A percentile compares a stretch with the other conserved stretches of the same genome.
Conservation (phyloP, 352 stramenopile species). For the Phytophthora cajani region DNA sequence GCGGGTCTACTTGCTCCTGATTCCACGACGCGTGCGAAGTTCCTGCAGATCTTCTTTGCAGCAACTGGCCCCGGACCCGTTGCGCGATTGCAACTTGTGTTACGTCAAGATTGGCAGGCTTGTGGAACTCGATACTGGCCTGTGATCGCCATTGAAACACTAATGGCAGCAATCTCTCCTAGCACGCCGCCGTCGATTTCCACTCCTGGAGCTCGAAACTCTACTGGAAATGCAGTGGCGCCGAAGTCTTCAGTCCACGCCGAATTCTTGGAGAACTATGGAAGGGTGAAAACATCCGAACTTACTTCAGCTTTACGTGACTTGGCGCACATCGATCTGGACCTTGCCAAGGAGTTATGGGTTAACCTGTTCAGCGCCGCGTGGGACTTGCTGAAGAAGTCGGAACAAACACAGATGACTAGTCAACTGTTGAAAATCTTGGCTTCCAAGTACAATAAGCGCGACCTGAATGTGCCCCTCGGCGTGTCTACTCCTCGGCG, state of each 20-base stretch:
- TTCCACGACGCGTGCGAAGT: slow-evolving; percentile 63
- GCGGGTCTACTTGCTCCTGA: slow-evolving; percentile 81
- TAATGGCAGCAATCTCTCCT: slow-evolving; percentile 60
- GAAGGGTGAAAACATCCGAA: slow-evolving; percentile 42
- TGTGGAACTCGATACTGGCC: slow-evolving; percentile 87
- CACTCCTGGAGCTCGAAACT: neutral
- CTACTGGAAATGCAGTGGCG: slow-evolving; percentile 3
- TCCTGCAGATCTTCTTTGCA: slow-evolving; percentile 76
- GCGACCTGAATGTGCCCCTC: slow-evolving; percentile 81
- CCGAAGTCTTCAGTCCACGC: slow-evolving; percentile 23
- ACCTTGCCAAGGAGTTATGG: slow-evolving; percentile 88
- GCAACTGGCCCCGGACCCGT: slow-evolving; percentile 48
- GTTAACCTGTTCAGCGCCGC: slow-evolving; percentile 72
- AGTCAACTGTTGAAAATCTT: slow-evolving; percentile 78
- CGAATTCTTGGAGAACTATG: slow-evolving; percentile 41
- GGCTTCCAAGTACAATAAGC: slow-evolving; percentile 89
- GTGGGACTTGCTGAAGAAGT: slow-evolving; percentile 55
- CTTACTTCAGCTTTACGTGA: slow-evolving; percentile 65
- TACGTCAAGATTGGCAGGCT: slow-evolving; percentile 89
- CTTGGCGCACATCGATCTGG: slow-evolving; percentile 82
- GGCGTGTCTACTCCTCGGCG: slow-evolving; percentile 50
- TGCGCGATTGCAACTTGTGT: slow-evolving; percentile 64
- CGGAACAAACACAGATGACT: slow-evolving; percentile 64
- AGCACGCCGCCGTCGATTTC: slow-evolving; percentile 23
- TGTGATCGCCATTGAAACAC: slow-evolving; percentile 76